Evolutionary conservation across 1,284 basidiomycete species (phyloP).

Genomic region (Boletus semigastroideus): DNA sequence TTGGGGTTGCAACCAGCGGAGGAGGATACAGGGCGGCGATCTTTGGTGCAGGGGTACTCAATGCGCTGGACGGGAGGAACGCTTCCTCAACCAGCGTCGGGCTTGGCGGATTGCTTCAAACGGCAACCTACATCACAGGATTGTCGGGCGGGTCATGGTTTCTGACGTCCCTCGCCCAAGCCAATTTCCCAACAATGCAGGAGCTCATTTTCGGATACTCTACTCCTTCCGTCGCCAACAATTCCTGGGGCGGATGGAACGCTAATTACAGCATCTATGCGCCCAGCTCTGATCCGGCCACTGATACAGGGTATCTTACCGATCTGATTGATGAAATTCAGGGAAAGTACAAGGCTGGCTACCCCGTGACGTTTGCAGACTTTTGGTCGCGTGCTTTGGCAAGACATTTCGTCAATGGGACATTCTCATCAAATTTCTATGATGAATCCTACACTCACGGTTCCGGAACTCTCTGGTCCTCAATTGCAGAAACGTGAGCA

Average conservation of each 20-base stretch:
- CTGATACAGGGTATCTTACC: conserved; percentile 20
- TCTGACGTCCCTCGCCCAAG: conserved; percentile 39
- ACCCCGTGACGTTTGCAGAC: conserved; percentile 37
- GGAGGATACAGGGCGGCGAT: conserved; percentile 50
- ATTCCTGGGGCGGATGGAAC: conserved; percentile 40
- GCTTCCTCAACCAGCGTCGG: conserved; percentile 39
- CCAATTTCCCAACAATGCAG: conserved; percentile 40
- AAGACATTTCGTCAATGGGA: conserved; percentile 43
- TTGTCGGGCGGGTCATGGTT: conserved; percentile 46
- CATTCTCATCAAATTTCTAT: conserved; percentile 33
- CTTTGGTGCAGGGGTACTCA: conserved; percentile 50
- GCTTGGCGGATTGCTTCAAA: conserved; percentile 52
- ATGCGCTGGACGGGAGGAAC: conserved; percentile 52
- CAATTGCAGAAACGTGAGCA: conserved; percentile 34
- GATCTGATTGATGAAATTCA: conserved; percentile 31
- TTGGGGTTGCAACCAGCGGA: conserved; percentile 47
- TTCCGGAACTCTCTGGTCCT: conserved; percentile 37
- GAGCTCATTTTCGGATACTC: conserved; percentile 38
- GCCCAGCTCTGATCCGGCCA: conserved; percentile 19
- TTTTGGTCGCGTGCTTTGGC: conserved; percentile 36
- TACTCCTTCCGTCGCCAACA: conserved; percentile 11
- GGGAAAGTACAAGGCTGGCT: conserved; percentile 34
- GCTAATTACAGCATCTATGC: conserved; percentile 24
- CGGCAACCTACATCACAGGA: conserved; percentile 42
- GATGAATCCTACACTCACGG: conserved; percentile 35